Conservation (phyloP, 805 yeast species). For the Starmerella roubikii region DNA sequence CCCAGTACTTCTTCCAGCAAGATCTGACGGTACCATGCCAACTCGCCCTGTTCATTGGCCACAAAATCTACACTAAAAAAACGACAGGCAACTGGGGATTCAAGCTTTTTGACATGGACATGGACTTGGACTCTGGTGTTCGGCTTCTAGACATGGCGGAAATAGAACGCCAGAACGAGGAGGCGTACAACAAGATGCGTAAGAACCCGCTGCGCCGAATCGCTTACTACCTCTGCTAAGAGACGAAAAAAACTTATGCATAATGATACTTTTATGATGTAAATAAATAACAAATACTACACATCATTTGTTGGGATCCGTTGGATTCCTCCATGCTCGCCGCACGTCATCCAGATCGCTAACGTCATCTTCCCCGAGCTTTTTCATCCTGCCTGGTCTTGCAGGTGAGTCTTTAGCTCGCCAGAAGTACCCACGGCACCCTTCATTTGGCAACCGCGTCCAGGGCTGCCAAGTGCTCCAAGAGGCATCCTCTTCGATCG, state of each 20-base stretch:
- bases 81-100: constrained; percentile 13
- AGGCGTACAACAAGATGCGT: constrained; percentile 29
- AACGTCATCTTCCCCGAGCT: background rate
- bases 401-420: constrained; percentile 2
- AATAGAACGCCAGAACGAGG: constrained; percentile 33
- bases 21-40: constrained; percentile 36
- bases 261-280: background rate
- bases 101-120: constrained; percentile 5
- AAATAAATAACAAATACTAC: background rate
- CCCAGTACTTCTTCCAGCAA: constrained; percentile 37
- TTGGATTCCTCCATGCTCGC: constrained; percentile 3
- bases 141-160: constrained; percentile 11
- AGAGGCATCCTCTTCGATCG: too few relatives aligned
- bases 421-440: constrained; percentile 8
- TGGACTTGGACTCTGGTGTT: constrained; percentile 16
- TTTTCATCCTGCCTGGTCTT: background rate
- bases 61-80: constrained; percentile 32
- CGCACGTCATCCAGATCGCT: background rate
- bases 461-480: background rate
- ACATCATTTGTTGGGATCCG: too few relatives aligned
- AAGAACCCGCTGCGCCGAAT: constrained; percentile 18
- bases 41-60: constrained; percentile 36
- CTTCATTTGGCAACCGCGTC: background rate
- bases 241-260: background rate
- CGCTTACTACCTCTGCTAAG: constrained; percentile 5